Base-by-base conservation (phyloP, 495 filamentous ascomycete species). In the Penicillium lagena region DNA sequence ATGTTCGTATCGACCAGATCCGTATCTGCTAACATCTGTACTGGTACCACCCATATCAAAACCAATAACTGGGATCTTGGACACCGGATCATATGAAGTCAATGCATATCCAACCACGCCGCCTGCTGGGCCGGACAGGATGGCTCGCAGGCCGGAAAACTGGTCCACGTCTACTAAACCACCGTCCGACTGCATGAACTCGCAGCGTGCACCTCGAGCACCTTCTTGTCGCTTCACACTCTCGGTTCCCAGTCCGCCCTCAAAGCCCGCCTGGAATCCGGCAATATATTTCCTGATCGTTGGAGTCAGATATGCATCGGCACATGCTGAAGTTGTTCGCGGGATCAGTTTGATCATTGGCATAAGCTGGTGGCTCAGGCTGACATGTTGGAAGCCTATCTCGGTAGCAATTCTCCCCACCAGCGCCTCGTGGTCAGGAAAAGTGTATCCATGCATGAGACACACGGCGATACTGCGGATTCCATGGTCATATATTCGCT, bases 1-100 rank as follows among this genome's bases (percentile, higher is more conserved):
- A 62, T 95, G 90, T 43, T 96, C 90, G 58, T 91, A 94, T 29
- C 87, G 73, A 11, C 90, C 90, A 2, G 53, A 56, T 4, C 47
- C 60, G 17, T 88, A 91, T 30, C 91, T 67, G 35, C 85, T 89
- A 12, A 95, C 90, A 63, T 96, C 90, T 6, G 90, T 95, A 43
- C 83, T 88, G 1, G 91, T 96, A 28, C 90, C 90, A 22, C 82
- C 81, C 90, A 96, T 96, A 57, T 96, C 91, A 56, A 96, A 95
- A 0, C 91, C 91, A 55, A 96, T 93, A 11, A 95, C 79, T 3
- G 90, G 89, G 10, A 79, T 88, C 54, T 80, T 86, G 0, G 85
- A 89, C 39, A 83, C 69, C 1, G 82, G 73, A 57, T 95, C 88
- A 56, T 90, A 95, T 2, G 82, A 86, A 1, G 90, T 96, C 36